Evolutionary conservation across 306 rosid genomes (phyloP).

Genomic region (Senna tora): DNA sequence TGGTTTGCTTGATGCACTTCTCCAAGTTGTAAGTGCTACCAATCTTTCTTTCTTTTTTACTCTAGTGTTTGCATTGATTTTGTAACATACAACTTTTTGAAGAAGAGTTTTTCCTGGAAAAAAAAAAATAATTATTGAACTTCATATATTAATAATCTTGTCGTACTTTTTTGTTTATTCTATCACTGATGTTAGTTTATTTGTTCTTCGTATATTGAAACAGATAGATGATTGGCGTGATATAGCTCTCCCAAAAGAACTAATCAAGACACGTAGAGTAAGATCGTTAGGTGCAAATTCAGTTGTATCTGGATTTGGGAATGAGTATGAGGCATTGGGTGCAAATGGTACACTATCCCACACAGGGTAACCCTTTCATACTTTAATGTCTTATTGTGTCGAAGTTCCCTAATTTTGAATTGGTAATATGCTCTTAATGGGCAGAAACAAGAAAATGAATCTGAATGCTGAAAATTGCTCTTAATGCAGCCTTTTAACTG

Average conservation of each 20-base stretch:
- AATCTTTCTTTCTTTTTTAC: slow-evolving; percentile 1
- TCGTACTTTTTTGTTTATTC: not conserved
- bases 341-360: slow-evolving; percentile 54
- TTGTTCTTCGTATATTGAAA: slow-evolving; percentile 29
- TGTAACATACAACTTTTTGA: slow-evolving; percentile 4
- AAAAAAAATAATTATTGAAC: not conserved
- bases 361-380: slow-evolving; percentile 56
- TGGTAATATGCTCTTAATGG: slow-evolving; percentile 22
- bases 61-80: slow-evolving; percentile 12
- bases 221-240: slow-evolving; percentile 99
- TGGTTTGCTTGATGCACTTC: slow-evolving; percentile 96
- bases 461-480: slow-evolving; percentile 43
- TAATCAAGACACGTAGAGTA: slow-evolving; percentile 58
- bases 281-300: slow-evolving; percentile 79
- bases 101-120: not conserved
- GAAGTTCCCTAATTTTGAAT: slow-evolving; percentile 28
- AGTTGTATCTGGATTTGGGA: slow-evolving; percentile 84
- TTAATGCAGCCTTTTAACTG: slow-evolving; percentile 59
- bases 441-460: slow-evolving; percentile 27
- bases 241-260: slow-evolving; percentile 78
- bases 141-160: not conserved
- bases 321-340: slow-evolving; percentile 67
- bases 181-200: not conserved
- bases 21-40: slow-evolving; percentile 78
- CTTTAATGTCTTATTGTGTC: slow-evolving; percentile 15